Percentiles rank a stretch among this genome's conserved stretches.
Evolutionary conservation across 2,329 filamentous ascomycete genomes (phyloP).

Genomic region (Pseudogymnoascus verrucosus): DNA sequence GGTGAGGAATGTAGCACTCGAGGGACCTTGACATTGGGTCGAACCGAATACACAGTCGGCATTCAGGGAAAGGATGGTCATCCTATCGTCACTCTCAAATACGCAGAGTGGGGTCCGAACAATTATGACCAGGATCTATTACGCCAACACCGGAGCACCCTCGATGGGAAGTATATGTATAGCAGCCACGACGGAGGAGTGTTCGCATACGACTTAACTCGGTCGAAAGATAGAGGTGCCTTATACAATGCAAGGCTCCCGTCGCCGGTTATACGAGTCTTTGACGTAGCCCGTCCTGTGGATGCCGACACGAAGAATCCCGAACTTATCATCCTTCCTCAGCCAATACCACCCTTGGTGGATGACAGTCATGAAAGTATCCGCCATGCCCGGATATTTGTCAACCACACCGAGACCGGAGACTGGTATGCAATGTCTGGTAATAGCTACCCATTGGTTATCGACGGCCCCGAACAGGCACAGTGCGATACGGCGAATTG

Average conservation of each 20-base stretch:
- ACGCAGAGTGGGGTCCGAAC: conserved; percentile 92
- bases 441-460: conserved; percentile 73
- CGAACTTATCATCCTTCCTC: conserved; percentile 76
- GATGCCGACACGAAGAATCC: conserved; percentile 59
- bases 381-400: conserved; percentile 62
- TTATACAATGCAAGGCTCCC: conserved; percentile 63
- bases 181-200: conserved; percentile 78
- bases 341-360: conserved; percentile 59
- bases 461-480: conserved; percentile 50
- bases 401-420: conserved; percentile 79
- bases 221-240: conserved; percentile 31
- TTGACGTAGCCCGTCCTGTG: conserved; percentile 73
- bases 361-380: conserved; percentile 41
- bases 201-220: conserved; percentile 67
- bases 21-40: conserved; percentile 73
- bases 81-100: conserved; percentile 80
- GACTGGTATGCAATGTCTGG: conserved; percentile 95
- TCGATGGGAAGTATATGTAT: conserved; percentile 85
- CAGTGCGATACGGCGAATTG: conserved; percentile 49
- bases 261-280: conserved; percentile 77
- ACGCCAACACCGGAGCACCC: conserved; percentile 68
- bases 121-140: conserved; percentile 82
- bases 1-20: conserved; percentile 70
- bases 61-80: conserved; percentile 72
- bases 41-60: conserved; percentile 81